A percentile compares a stretch with the other conserved stretches of the same genome.
phyloP scores from a whole-genome alignment of 805 yeast species.

The Brettanomyces bruxellensis region DNA sequence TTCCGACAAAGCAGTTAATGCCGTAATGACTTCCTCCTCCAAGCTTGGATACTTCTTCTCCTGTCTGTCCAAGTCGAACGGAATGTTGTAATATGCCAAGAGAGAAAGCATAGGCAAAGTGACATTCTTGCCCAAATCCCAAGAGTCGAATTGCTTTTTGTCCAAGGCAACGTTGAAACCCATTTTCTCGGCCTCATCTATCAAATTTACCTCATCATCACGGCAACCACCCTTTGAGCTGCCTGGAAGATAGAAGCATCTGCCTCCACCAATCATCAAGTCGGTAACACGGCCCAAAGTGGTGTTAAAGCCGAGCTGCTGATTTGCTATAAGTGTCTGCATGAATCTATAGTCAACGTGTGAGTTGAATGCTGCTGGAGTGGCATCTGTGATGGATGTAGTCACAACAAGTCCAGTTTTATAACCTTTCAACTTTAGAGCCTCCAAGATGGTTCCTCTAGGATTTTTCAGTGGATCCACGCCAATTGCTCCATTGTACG shows the following conservation, averaged over 20 bases:
- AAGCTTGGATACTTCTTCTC: slow-evolving; percentile 58
- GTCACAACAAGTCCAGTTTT: slow-evolving; percentile 87
- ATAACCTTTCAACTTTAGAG: slow-evolving; percentile 73
- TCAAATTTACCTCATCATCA: slow-evolving; percentile 57
- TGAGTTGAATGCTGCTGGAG: slow-evolving; percentile 83
- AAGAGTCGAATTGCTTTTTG: slow-evolving; percentile 48
- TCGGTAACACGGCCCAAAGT: slow-evolving; percentile 76
- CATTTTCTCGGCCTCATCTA: slow-evolving; percentile 46
- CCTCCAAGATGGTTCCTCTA: slow-evolving; percentile 84
- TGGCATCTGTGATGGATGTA: slow-evolving; percentile 88
- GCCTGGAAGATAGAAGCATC: slow-evolving; percentile 67
- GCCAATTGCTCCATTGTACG: slow-evolving; percentile 90
- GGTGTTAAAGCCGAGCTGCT: slow-evolving; percentile 67
- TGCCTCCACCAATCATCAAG: slow-evolving; percentile 85
- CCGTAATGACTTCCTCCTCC: slow-evolving; percentile 69
- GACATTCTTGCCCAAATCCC: slow-evolving; percentile 52
- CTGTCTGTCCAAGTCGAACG: slow-evolving; percentile 75
- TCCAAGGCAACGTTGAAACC: slow-evolving; percentile 63
- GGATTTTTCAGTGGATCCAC: slow-evolving; percentile 62
- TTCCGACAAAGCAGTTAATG: slow-evolving; percentile 54
- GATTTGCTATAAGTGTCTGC: slow-evolving; percentile 82
- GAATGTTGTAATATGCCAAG: slow-evolving; percentile 69
- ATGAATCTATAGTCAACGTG: slow-evolving; percentile 70
- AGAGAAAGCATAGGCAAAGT: slow-evolving; percentile 69
- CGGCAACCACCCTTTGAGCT: slow-evolving; percentile 54